Conservation (phyloP, 2,329 filamentous ascomycete genomes). For the Neofusicoccum kwambonambiense region DNA sequence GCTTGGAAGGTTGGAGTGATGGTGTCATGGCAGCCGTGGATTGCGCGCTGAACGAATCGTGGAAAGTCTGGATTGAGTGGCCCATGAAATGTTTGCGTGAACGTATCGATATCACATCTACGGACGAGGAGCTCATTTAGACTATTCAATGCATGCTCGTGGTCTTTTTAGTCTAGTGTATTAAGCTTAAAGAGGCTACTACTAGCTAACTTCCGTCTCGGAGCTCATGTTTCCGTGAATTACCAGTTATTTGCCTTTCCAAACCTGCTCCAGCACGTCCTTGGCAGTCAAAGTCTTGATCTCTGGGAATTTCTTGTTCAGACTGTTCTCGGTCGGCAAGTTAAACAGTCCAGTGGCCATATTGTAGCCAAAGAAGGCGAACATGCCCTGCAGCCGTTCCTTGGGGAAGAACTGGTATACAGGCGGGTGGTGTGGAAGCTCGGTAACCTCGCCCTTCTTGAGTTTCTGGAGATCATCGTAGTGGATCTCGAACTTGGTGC, state of each 20-base stretch:
- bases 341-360: neutral
- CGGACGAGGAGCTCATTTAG: too few species aligned
- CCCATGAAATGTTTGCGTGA: too few species aligned
- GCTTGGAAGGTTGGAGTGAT: conserved; percentile 1
- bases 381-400: neutral
- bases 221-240: neutral
- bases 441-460: conserved; percentile 19
- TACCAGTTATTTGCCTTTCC: neutral
- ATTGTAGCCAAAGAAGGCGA: neutral
- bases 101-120: too few species aligned
- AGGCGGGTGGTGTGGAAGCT: conserved; percentile 18
- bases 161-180: too few species aligned
- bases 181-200: neutral
- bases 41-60: too few species aligned
- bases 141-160: too few species aligned
- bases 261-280: neutral
- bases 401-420: conserved; percentile 24
- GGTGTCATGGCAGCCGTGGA: neutral
- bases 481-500: conserved; percentile 20
- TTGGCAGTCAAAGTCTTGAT: neutral
- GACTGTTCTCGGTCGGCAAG: neutral
- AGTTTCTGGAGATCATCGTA: conserved; percentile 24
- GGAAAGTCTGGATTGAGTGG: too few species aligned
- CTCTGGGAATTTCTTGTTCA: conserved; percentile 10
- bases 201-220: neutral